Conservation (phyloP, 495 filamentous ascomycete species). For the Penicillium ochrochloron region DNA sequence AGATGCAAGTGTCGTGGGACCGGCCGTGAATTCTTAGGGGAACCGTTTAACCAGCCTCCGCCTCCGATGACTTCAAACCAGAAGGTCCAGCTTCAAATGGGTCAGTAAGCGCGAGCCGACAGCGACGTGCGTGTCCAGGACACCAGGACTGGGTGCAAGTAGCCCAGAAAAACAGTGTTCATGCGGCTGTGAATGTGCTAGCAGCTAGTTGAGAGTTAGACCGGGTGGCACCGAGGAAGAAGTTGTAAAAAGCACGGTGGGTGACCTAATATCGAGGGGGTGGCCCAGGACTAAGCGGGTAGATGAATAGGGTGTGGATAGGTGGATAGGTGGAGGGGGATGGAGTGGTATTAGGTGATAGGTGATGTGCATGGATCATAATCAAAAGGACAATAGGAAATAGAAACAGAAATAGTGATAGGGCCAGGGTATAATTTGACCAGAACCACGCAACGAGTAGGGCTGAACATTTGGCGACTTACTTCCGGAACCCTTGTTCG, state of each 20-base stretch:
- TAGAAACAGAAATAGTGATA: too few relatives aligned
- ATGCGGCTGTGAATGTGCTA: constrained; percentile 26
- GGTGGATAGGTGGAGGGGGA: not conserved
- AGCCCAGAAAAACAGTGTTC: constrained; percentile 13
- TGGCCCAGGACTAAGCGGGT: constrained; percentile 5
- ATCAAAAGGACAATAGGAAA: not conserved
- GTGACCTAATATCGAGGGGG: constrained; percentile 14
- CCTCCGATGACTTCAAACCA: constrained; percentile 20
- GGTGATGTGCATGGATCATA: not conserved
- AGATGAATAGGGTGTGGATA: not conserved
- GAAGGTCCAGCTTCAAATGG: constrained; percentile 34
- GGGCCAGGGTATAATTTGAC: not conserved
- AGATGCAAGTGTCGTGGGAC: constrained; percentile 36
- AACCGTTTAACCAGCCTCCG: constrained; percentile 23
- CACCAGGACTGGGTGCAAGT: not conserved
- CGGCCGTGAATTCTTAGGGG: constrained; percentile 30
- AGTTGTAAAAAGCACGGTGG: not conserved
- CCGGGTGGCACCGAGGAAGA: constrained; percentile 16
- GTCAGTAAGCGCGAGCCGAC: constrained; percentile 21
- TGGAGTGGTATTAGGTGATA: not conserved
- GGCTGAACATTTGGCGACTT: constrained; percentile 27
- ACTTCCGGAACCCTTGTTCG: constrained; percentile 31
- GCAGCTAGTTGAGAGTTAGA: constrained; percentile 28
- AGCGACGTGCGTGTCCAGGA: not conserved
- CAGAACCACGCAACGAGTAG: constrained; percentile 24